Evolutionary conservation across 164 flowering plant species (phyloP).

Genomic region (Cinnamomum chago): DNA sequence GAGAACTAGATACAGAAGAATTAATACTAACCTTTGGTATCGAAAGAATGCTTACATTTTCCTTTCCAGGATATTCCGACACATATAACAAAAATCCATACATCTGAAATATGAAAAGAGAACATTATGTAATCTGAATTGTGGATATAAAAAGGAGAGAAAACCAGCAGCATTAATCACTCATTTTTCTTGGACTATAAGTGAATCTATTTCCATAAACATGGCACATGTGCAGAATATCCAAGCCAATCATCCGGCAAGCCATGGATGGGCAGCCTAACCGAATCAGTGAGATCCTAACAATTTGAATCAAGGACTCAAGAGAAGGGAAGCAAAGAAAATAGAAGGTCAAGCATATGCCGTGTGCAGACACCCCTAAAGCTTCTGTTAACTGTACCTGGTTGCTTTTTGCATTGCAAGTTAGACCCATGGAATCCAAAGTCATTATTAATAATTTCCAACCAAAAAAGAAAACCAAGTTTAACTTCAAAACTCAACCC

Average conservation of each 20-base stretch:
- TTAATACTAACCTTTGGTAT: conserved; percentile 60
- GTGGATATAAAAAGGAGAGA: background rate
- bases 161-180: background rate
- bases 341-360: too few species aligned
- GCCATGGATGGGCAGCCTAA: background rate
- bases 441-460: too few species aligned
- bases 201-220: background rate
- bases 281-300: too few species aligned
- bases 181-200: background rate
- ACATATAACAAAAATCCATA: conserved; percentile 71
- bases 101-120: conserved; percentile 39
- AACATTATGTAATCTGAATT: background rate
- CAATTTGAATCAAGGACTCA: too few species aligned
- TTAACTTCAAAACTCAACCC: too few species aligned
- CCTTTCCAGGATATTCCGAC: conserved; percentile 47
- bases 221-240: background rate
- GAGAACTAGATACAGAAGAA: background rate
- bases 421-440: too few species aligned
- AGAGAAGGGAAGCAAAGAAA: too few species aligned
- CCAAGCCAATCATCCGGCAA: background rate
- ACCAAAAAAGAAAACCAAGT: too few species aligned
- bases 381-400: too few species aligned
- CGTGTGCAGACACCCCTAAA: too few species aligned
- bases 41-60: conserved; percentile 42
- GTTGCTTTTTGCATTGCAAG: too few species aligned